A percentile compares a stretch with the other conserved stretches of the same genome.
phyloP scores from a whole-genome alignment of 495 filamentous ascomycete genomes.

The Rusavskia elegans region DNA sequence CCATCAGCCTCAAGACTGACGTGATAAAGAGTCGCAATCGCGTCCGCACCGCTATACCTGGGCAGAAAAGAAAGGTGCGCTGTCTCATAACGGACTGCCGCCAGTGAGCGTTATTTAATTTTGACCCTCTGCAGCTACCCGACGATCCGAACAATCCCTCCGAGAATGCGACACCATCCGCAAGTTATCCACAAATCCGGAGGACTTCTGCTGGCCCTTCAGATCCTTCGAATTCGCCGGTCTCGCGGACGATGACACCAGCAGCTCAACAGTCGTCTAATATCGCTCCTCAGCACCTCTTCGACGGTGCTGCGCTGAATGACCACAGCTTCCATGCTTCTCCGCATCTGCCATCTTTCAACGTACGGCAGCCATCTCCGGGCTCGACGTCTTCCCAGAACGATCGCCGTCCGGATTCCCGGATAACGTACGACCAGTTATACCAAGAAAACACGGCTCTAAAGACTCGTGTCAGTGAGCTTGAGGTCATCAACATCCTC shows the following conservation, averaged over 20 bases:
- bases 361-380: conserved; percentile 49
- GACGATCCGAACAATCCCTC: conserved; percentile 43
- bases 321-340: conserved; percentile 46
- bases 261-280: conserved; percentile 53
- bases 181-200: conserved; percentile 37
- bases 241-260: conserved; percentile 77
- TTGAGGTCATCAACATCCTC: conserved; percentile 91
- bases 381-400: conserved; percentile 53
- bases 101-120: background rate
- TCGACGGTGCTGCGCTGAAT: conserved; percentile 56
- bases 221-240: conserved; percentile 68
- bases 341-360: conserved; percentile 33
- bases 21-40: conserved; percentile 99
- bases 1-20: conserved; percentile 95
- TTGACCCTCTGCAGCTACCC: conserved; percentile 24
- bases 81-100: conserved; percentile 16
- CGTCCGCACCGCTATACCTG: conserved; percentile 79
- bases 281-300: conserved; percentile 61
- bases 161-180: conserved; percentile 37
- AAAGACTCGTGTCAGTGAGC: conserved; percentile 80
- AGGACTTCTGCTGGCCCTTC: conserved; percentile 56
- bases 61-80: conserved; percentile 76
- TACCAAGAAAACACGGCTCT: conserved; percentile 61
- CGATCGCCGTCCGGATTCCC: conserved; percentile 58
- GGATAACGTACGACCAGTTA: conserved; percentile 66